Conservation (phyloP, 495 filamentous ascomycete species). For the Letharia columbiana region DNA sequence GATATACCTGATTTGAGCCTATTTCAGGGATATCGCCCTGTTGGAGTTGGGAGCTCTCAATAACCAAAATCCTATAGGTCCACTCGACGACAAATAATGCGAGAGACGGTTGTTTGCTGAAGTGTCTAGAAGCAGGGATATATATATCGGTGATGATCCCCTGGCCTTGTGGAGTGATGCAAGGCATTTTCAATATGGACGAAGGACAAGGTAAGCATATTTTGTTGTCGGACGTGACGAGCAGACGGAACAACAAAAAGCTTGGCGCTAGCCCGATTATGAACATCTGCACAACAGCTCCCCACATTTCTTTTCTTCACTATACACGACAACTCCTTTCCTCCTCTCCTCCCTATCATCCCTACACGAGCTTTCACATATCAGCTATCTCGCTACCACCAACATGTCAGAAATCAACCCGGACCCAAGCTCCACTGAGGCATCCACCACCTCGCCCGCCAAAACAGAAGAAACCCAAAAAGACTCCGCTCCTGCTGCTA, state of each 20-base stretch:
- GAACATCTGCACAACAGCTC: conserved; percentile 1
- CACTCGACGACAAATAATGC: too few species aligned
- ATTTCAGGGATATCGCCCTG: not conserved
- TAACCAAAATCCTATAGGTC: too few species aligned
- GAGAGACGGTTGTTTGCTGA: too few species aligned
- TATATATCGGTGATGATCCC: too few species aligned
- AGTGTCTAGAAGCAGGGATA: too few species aligned
- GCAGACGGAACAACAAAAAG: not conserved
- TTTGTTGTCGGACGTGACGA: too few species aligned
- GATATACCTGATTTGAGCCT: not conserved
- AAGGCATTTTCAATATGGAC: too few species aligned
- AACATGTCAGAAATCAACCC: conserved; percentile 24
- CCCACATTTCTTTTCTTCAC: not conserved
- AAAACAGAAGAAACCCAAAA: conserved; percentile 34
- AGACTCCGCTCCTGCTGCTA: conserved; percentile 28
- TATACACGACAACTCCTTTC: not conserved
- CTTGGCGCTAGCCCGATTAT: conserved; percentile 8
- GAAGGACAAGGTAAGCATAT: too few species aligned
- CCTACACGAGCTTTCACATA: not conserved
- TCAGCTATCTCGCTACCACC: not conserved
- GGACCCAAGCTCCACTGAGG: conserved; percentile 26
- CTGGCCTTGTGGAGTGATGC: too few species aligned
- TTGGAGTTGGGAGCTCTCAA: not conserved
- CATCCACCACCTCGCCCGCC: conserved; percentile 39
- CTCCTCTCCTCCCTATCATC: conserved; percentile 32